Evolutionary conservation across 306 rosid species (phyloP).

Genomic region (Quercus cerris): DNA sequence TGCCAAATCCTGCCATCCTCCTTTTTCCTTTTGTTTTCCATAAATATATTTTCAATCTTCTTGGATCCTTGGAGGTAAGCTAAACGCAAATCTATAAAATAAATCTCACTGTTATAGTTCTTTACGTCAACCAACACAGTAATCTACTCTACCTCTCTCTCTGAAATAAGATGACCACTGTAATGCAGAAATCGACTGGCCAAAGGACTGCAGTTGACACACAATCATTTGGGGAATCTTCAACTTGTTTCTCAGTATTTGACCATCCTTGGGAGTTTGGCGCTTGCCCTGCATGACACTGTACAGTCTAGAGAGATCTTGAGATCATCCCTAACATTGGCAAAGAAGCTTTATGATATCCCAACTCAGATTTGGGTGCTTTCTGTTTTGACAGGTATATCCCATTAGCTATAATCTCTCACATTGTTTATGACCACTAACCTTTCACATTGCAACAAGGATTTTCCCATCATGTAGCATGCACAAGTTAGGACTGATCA

Average conservation of each 20-base stretch:
- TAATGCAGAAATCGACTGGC: conserved; percentile 86
- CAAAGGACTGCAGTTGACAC: conserved; percentile 93
- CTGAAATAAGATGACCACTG: conserved; percentile 10
- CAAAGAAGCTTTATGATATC: conserved; percentile 89
- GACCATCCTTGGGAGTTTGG: conserved; percentile 94
- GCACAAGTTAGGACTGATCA: not conserved
- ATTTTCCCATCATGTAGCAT: not conserved
- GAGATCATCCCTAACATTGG: conserved; percentile 92
- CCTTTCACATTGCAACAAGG: conserved; percentile 10
- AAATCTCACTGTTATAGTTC: not conserved
- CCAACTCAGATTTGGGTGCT: conserved; percentile 98
- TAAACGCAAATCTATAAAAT: not conserved
- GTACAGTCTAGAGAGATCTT: conserved; percentile 93
- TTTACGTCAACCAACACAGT: not conserved
- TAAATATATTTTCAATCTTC: not conserved
- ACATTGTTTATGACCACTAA: not conserved
- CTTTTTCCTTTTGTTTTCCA: not conserved
- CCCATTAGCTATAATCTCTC: conserved; percentile 9
- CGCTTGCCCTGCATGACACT: conserved; percentile 77
- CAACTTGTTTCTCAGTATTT: conserved; percentile 93
- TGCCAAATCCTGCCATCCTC: not conserved
- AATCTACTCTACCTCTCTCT: conserved; percentile 1
- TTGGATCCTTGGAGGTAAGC: not conserved
- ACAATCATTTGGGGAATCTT: conserved; percentile 84
- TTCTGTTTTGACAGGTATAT: conserved; percentile 79